These are phyloP conservation scores for Tricholoma saponaceum DNA, from an alignment of 768 basidiomycete genomes.

Conservation along the genomic window DNA sequence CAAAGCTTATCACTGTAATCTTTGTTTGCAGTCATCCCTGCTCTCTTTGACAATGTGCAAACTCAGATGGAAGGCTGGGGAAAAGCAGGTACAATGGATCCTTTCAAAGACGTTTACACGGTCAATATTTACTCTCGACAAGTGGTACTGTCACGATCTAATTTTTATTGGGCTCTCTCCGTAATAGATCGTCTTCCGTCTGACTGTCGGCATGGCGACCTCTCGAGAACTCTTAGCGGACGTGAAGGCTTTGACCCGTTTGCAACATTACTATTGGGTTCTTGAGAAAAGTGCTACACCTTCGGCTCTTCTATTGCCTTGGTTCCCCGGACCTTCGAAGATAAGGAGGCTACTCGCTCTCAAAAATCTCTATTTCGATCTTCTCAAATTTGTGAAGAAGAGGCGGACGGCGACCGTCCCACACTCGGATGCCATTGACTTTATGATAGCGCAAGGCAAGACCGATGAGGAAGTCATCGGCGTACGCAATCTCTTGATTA, in stretches of 20 bases:
- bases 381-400: conserved; percentile 24
- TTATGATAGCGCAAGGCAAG: conserved; percentile 27
- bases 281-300: conserved; percentile 30
- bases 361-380: conserved; percentile 20
- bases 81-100: conserved; percentile 18
- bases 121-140: conserved; percentile 8
- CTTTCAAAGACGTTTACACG: conserved; percentile 20
- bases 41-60: conserved; percentile 20
- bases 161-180: not conserved
- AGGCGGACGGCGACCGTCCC: conserved; percentile 20
- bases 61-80: conserved; percentile 19
- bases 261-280: conserved; percentile 16
- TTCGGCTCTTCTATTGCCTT: conserved; percentile 27
- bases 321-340: conserved; percentile 28
- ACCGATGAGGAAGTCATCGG: conserved; percentile 20
- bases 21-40: conserved; percentile 14
- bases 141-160: not conserved
- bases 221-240: conserved; percentile 24
- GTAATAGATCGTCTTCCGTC: conserved; percentile 23
- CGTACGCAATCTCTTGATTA: not conserved
- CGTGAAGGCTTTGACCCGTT: conserved; percentile 9
- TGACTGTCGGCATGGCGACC: conserved; percentile 27
- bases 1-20: too few species aligned
- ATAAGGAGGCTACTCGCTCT: conserved; percentile 25
- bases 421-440: conserved; percentile 29